Conservation (phyloP, 2,329 filamentous ascomycete genomes). For the Colletotrichum coccodes region DNA sequence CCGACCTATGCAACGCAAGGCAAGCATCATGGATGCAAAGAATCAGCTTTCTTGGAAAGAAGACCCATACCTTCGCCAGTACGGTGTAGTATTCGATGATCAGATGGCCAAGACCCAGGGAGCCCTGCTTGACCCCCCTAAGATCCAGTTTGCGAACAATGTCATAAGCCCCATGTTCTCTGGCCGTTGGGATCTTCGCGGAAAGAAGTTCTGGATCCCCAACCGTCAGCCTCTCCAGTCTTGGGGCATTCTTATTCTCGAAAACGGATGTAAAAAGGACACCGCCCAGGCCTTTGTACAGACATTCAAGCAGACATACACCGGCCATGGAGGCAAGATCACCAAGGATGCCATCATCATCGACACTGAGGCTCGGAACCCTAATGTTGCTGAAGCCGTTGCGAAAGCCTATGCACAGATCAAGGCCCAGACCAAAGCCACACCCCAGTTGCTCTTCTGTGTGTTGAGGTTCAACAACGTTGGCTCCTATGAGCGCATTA, state of each 20-base stretch:
- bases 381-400: constrained; percentile 63
- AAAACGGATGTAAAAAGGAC: constrained; percentile 60
- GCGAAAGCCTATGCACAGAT: constrained; percentile 64
- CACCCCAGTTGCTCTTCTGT: constrained; percentile 83
- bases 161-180: constrained; percentile 68
- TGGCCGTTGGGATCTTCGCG: constrained; percentile 89
- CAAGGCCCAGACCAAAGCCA: constrained; percentile 60
- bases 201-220: constrained; percentile 76
- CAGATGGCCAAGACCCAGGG: constrained; percentile 76
- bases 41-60: constrained; percentile 71
- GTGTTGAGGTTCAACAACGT: constrained; percentile 78
- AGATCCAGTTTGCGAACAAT: constrained; percentile 72
- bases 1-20: constrained; percentile 74
- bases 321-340: constrained; percentile 58
- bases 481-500: constrained; percentile 83
- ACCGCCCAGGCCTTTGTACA: constrained; percentile 68
- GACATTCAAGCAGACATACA: constrained; percentile 56
- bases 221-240: constrained; percentile 71
- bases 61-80: constrained; percentile 78
- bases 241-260: constrained; percentile 81
- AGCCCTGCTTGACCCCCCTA: constrained; percentile 76
- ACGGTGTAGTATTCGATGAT: constrained; percentile 76
- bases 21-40: constrained; percentile 76
- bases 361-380: constrained; percentile 35
- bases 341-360: constrained; percentile 43